Evolutionary conservation across 2,329 filamentous ascomycete genomes (phyloP).

Genomic region (Paecilomyces formosus): DNA sequence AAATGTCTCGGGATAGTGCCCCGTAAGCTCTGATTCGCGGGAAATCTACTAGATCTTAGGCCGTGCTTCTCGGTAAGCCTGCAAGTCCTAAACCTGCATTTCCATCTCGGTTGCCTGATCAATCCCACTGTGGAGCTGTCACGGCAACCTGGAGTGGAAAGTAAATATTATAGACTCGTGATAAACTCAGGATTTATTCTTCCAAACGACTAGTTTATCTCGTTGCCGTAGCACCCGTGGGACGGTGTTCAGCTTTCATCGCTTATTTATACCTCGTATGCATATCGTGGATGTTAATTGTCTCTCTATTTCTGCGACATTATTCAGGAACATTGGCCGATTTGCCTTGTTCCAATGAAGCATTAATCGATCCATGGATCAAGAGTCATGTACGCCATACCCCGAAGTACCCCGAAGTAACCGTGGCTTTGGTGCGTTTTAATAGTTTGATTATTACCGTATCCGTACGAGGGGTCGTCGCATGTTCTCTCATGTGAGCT

Average conservation of each 20-base stretch:
- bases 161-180: not conserved
- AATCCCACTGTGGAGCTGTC: no score
- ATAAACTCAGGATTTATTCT: not conserved
- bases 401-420: not conserved
- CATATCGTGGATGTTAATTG: not conserved
- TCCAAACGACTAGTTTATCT: not conserved
- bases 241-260: not conserved
- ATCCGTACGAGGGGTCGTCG: not conserved
- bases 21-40: no score
- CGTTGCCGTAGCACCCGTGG: not conserved
- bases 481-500: not conserved
- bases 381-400: not conserved
- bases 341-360: not conserved
- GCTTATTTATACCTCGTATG: not conserved
- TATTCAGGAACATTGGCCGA: not conserved
- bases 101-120: no score
- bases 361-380: not conserved
- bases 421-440: not conserved
- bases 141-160: not conserved
- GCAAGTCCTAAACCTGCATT: no score
- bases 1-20: no score
- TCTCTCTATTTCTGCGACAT: not conserved
- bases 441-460: not conserved
- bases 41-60: no score
- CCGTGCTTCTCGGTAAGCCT: no score